These are phyloP conservation scores for Fraxinus latifolia DNA, from an alignment of 305 asterid species.

Conservation along the genomic window DNA sequence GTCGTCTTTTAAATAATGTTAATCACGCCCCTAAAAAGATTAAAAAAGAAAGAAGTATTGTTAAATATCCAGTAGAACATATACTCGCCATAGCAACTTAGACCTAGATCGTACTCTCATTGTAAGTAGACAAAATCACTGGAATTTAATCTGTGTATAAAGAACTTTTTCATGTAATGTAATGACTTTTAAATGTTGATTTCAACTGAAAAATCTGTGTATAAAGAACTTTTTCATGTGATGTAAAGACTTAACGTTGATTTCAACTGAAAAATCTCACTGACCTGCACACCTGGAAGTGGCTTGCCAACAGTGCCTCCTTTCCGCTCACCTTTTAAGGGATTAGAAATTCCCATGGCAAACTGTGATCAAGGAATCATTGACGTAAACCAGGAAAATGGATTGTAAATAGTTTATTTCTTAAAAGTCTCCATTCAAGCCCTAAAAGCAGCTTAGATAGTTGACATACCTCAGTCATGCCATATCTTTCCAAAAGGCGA, in stretches of 20 bases:
- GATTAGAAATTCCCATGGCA: conserved; percentile 92
- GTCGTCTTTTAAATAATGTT: no score
- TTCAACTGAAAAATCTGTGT: neutral
- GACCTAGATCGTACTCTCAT: neutral
- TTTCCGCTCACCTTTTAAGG: conserved; percentile 68
- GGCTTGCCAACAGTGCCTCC: conserved; percentile 96
- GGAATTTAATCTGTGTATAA: neutral
- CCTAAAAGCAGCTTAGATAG: neutral
- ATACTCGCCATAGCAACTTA: neutral
- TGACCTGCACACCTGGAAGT: conserved; percentile 87
- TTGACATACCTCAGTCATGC: conserved; percentile 84
- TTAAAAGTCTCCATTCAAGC: conserved; percentile 14
- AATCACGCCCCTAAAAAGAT: neutral
- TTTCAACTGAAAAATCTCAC: conserved; percentile 38
- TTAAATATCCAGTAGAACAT: neutral
- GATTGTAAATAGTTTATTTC: neutral
- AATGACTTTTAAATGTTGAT: neutral
- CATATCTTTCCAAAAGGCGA: conserved; percentile 78
- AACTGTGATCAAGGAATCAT: conserved; percentile 45
- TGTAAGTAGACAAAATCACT: neutral
- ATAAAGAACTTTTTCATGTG: neutral
- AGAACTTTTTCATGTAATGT: neutral
- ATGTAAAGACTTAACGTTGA: neutral
- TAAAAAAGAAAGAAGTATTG: neutral
- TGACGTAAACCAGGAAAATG: conserved; percentile 5